These are phyloP conservation scores for Penicillium freii DNA, from an alignment of 2,329 filamentous ascomycete species.

Conservation along the genomic window DNA sequence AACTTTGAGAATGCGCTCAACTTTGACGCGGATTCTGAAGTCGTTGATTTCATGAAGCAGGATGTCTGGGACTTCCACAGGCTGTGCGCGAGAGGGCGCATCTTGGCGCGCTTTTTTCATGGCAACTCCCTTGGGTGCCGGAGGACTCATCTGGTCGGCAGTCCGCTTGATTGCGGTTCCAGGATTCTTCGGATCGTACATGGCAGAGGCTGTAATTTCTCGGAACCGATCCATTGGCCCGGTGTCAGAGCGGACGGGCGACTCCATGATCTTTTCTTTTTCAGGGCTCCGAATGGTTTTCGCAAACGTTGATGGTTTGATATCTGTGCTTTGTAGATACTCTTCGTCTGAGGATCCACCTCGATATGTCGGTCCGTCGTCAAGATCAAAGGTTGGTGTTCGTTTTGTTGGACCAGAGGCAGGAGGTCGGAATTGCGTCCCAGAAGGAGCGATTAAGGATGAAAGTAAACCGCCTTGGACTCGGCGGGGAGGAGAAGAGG, in stretches of 20 bases:
- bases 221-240: slow-evolving; percentile 39
- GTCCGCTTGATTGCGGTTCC: slow-evolving; percentile 37
- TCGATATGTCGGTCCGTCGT: slow-evolving; percentile 57
- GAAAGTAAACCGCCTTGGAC: slow-evolving; percentile 50
- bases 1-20: slow-evolving; percentile 52
- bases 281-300: slow-evolving; percentile 43
- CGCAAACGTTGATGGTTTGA: slow-evolving; percentile 59
- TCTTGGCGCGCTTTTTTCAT: slow-evolving; percentile 44
- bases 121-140: slow-evolving; percentile 33
- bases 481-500: slow-evolving; percentile 41
- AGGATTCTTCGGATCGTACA: slow-evolving; percentile 40
- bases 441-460: slow-evolving; percentile 69
- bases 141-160: slow-evolving; percentile 46
- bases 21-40: slow-evolving; percentile 49
- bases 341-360: slow-evolving; percentile 65
- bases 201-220: slow-evolving; percentile 44
- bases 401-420: slow-evolving; percentile 42
- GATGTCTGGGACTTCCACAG: slow-evolving; percentile 43
- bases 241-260: slow-evolving; percentile 34
- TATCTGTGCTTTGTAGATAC: slow-evolving; percentile 52
- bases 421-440: slow-evolving; percentile 66
- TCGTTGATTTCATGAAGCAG: slow-evolving; percentile 54
- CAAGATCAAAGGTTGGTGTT: slow-evolving; percentile 47
- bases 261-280: slow-evolving; percentile 45
- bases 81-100: slow-evolving; percentile 47